phyloP scores from a whole-genome alignment of 2,329 filamentous ascomycete genomes.

The Endothia cerciana region DNA sequence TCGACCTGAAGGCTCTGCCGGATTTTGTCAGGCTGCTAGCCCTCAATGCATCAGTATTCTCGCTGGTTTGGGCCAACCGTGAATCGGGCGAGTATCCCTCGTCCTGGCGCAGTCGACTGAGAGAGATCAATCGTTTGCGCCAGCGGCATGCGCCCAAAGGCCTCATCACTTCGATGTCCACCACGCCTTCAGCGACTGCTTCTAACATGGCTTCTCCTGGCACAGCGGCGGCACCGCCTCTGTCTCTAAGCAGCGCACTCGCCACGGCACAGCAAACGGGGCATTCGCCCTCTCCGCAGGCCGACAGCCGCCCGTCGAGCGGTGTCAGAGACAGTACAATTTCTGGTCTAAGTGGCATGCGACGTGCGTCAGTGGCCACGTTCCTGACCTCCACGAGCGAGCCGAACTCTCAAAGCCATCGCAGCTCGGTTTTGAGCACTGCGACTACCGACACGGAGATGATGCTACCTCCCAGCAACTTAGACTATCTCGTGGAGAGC shows the following conservation, averaged over 20 bases:
- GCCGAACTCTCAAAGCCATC: slow-evolving; percentile 53
- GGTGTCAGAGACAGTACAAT: slow-evolving; percentile 62
- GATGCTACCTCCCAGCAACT: slow-evolving; percentile 39
- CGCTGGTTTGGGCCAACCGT: slow-evolving; percentile 81
- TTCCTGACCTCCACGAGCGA: slow-evolving; percentile 64
- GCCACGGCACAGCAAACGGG: slow-evolving; percentile 32
- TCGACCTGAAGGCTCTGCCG: slow-evolving; percentile 80
- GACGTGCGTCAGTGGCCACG: slow-evolving; percentile 67
- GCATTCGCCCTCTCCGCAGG: slow-evolving; percentile 34
- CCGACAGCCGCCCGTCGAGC: slow-evolving; percentile 46
- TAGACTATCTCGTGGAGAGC: slow-evolving; percentile 49
- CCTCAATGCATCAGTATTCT: slow-evolving; percentile 92
- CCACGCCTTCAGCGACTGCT: slow-evolving; percentile 38
- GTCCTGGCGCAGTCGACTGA: slow-evolving; percentile 84
- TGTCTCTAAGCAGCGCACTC: slow-evolving; percentile 26
- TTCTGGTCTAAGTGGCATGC: slow-evolving; percentile 50
- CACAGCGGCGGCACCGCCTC: slow-evolving; percentile 18
- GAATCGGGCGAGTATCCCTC: slow-evolving; percentile 82
- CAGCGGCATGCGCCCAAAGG: slow-evolving; percentile 63
- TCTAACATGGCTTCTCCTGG: slow-evolving; percentile 33
- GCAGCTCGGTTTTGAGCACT: slow-evolving; percentile 61
- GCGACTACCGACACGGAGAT: slow-evolving; percentile 59
- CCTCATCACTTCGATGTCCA: slow-evolving; percentile 34
- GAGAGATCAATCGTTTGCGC: slow-evolving; percentile 81
- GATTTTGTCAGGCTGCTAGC: slow-evolving; percentile 86